Conservation (phyloP, 2,329 filamentous ascomycete species). For the Chrysoporthe puriensis region DNA sequence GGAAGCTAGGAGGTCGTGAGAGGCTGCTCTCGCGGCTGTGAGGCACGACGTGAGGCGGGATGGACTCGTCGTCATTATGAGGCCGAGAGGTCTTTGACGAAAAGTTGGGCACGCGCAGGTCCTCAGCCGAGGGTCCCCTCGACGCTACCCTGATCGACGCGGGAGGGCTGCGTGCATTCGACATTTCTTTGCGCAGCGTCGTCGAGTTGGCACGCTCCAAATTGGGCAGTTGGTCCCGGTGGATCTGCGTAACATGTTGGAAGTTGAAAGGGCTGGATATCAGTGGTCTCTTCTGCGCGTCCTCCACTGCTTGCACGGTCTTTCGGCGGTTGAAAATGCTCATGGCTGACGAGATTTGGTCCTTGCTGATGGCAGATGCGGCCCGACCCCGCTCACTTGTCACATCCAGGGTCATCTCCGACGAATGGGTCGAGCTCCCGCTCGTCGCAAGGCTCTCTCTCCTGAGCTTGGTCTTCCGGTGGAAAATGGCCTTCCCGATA, state of each 20-base stretch:
- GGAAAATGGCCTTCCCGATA: constrained; percentile 63
- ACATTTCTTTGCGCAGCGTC: constrained; percentile 50
- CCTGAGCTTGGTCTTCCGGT: constrained; percentile 55
- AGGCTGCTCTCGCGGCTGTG: constrained; percentile 30
- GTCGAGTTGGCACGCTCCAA: constrained; percentile 45
- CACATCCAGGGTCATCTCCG: constrained; percentile 41
- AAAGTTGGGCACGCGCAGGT: constrained; percentile 52
- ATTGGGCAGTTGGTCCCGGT: constrained; percentile 51
- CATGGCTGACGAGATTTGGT: constrained; percentile 23
- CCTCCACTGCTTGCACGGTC: constrained; percentile 38
- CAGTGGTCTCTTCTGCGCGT: constrained; percentile 47
- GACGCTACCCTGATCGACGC: constrained; percentile 41
- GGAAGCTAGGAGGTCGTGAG: constrained; percentile 35
- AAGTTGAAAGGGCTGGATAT: constrained; percentile 71
- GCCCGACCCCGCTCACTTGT: constrained; percentile 33
- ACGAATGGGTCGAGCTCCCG: constrained; percentile 52
- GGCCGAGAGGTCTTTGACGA: constrained; percentile 44
- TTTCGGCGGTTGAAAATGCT: constrained; percentile 55
- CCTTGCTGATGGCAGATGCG: constrained; percentile 30
- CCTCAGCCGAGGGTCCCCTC: constrained; percentile 44
- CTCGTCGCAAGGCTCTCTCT: constrained; percentile 56
- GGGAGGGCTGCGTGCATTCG: constrained; percentile 44
- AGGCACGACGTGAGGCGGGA: constrained; percentile 27
- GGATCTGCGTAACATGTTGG: constrained; percentile 65
- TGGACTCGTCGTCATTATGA: constrained; percentile 23